Base-by-base conservation (phyloP, 768 basidiomycete species). In the Leccinum ochraceum region DNA sequence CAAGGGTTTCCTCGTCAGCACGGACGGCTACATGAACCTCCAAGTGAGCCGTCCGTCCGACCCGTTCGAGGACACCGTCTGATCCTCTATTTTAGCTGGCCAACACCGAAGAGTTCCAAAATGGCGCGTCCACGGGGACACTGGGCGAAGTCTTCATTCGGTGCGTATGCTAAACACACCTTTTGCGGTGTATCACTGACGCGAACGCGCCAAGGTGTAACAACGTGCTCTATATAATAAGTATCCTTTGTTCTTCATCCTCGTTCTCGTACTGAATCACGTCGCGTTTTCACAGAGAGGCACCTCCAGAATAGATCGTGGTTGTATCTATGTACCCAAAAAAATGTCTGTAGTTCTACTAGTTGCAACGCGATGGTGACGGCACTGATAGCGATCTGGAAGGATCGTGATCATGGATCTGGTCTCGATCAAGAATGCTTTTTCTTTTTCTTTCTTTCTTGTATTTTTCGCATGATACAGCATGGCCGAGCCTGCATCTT, bases 91-190 rank as follows among this genome's bases (percentile, higher is more conserved):
- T 0, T 6, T 32, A 53, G 52, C 52, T 99, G 56, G 96, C 95
- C n/a, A 98, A 98, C 75, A 95, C 97, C 3, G 97, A 98, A 75
- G 97, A 99, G 74, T 96, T 90, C 68, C 95, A 98, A 74, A 92
- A 97, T 67, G 96, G 95, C 24, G 85, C 92, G 75, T 95, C 94
- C 8, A 97, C 92, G 63, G 97, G 97, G 36, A 89, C 95, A 1
- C 80, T 99, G n/a, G 97, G 97, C 65, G 97, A 99, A 77, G 95
- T 99, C 49, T 98, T 98, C 78, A 97, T 99, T 73, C 86, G 97
- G 94, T 94, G 69, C 62, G 89, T 72, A 16, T 30, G 46, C 24
- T 42, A 24, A 24, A 42, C 37, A 36, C 26, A 13, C 30, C 14
- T 51, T 48, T 14, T 10, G 16, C 58, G 17, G 66, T 26, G 55